Evolutionary conservation across 2,329 filamentous ascomycete species (phyloP), one percentile per base, ranked within the genome.

Genomic region (Alternaria dauci): DNA sequence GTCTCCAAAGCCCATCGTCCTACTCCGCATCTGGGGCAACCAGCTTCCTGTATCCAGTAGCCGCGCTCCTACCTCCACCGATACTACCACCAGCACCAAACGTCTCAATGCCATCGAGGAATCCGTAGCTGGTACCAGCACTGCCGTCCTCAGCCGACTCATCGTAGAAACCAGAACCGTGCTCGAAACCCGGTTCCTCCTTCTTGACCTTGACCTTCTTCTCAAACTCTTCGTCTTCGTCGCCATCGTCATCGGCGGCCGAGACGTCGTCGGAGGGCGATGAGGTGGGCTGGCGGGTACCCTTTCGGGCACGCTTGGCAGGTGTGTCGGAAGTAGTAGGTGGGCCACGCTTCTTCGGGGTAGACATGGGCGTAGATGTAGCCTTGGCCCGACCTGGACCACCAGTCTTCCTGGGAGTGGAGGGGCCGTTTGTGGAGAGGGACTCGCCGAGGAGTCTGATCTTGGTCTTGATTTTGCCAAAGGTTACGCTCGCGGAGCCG

Each of bases 391-490:
- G 54, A 12, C 26, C 16, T 8, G 36, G 26, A 34, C 30, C 18
- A 2, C 11, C 42, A 2, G n/a, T 28, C 36, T 42, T 36, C 30
- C 34, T 53, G 16, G 55, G 55, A 9, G 53, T 23, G 1, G 61
- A 12, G n/a, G 55, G 41, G 12, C 43, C 28, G 46, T 43, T 43
- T n/a, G 23, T 54, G 8, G 59, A 36, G 11, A 36, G 14, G 1
- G 43, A 46, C 14, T 61, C 58, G n/a, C 65, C 70, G 26, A 63
- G 63, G 3, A 25, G 9, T 26, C 67, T 74, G 47, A 78, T 59
- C 56, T 78, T 77, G 26, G 65, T 63, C 57, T 74, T 76, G 58
- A 78, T 70, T 5, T 71, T 76, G 54, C 71, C 69, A 2, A 78
- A 52, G 25, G 69, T 78, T 28, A 75, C 68, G 50, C 48, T 32